Percentiles rank a stretch among this genome's conserved stretches.
These are phyloP conservation scores for Pyrrhoderma lamaoense DNA, from an alignment of 1,284 basidiomycete genomes.

Conservation along the genomic window DNA sequence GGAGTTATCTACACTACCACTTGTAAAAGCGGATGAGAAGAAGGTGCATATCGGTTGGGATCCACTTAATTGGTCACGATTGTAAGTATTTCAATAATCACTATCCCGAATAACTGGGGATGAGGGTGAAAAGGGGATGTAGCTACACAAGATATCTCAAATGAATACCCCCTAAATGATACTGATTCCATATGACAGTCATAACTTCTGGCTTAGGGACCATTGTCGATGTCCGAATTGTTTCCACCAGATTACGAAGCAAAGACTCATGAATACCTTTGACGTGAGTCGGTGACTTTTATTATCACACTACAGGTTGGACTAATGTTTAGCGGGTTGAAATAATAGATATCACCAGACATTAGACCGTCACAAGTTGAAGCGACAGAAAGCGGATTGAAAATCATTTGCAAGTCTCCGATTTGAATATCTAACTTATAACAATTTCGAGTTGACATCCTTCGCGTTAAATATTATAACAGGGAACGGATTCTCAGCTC, in stretches of 20 bases:
- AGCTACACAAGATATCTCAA: too few relatives aligned
- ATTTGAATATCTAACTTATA: not conserved
- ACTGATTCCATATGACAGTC: conserved; percentile 44
- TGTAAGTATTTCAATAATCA: conserved; percentile 39
- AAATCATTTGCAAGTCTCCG: conserved; percentile 52
- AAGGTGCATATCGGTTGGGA: conserved; percentile 67
- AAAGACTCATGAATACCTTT: conserved; percentile 82
- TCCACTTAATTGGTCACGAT: conserved; percentile 57
- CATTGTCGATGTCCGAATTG: conserved; percentile 88
- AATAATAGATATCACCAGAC: conserved; percentile 62
- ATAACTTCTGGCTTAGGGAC: conserved; percentile 70
- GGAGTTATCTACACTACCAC: conserved; percentile 39
- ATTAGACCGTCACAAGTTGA: conserved; percentile 60
- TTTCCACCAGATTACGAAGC: conserved; percentile 87
- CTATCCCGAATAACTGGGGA: too few relatives aligned
- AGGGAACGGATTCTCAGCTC: conserved; percentile 52
- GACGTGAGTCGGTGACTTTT: conserved; percentile 40
- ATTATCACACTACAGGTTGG: not conserved
- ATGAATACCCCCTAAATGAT: too few relatives aligned
- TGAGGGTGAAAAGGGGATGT: too few relatives aligned
- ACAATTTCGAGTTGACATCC: too few relatives aligned
- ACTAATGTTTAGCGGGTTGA: too few relatives aligned
- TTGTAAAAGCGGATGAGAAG: conserved; percentile 46
- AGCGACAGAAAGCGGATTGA: conserved; percentile 57
- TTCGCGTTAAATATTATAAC: too few relatives aligned